Base-by-base conservation (phyloP, 257 asterid species). In the Ilex aquifolium region DNA sequence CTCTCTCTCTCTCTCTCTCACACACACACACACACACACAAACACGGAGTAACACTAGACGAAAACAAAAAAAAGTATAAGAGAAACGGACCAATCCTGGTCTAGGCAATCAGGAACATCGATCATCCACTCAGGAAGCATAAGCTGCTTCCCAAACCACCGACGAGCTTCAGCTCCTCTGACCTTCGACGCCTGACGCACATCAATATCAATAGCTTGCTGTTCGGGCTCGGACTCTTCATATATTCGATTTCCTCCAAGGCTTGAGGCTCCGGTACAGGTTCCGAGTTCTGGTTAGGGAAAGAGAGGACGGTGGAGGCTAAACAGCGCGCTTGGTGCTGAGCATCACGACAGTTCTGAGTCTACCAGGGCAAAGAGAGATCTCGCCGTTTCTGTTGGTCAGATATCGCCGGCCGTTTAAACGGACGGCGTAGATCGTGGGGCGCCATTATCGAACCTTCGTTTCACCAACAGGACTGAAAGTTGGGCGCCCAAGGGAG, bases 121-220 rank as follows among this genome's bases (percentile, higher is more conserved):
- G 32, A 93, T 82, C 96, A 87, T 93, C 96, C 97, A 85, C 64
- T 93, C 99, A 5, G 97, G 96, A 31, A 90, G 87, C 99, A 93
- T 87, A 66, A 90, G 94, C 81, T 90, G 99, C 87, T 84, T 93
- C 2, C 96, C 86, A 65, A 90, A 93, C 95, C 97, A 85, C 50
- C 73, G 80, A 55, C 97, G 91, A 57, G 95, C 96, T 55, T 90
- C 96, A 10, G 75, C 64, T 60, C 99, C 96, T 78, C 74, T 84
- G 7, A 87, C 74, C 52, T 66, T 77, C 55, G 95, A 77, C 15
- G 96, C 90, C 52, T 90, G 82, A 15, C 85, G 81, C 44, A 85
- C 78, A 67, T 89, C 96, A 10, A 39, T 31, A 17, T 67, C 71
- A 32, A 65, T 44, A 32, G 69, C 63, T 60, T 66, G 56, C 21